A percentile compares a stretch with the other conserved stretches of the same genome.
Evolutionary conservation across 1,284 basidiomycete genomes (phyloP).

Genomic region (Microbotryomycetes sp.): DNA sequence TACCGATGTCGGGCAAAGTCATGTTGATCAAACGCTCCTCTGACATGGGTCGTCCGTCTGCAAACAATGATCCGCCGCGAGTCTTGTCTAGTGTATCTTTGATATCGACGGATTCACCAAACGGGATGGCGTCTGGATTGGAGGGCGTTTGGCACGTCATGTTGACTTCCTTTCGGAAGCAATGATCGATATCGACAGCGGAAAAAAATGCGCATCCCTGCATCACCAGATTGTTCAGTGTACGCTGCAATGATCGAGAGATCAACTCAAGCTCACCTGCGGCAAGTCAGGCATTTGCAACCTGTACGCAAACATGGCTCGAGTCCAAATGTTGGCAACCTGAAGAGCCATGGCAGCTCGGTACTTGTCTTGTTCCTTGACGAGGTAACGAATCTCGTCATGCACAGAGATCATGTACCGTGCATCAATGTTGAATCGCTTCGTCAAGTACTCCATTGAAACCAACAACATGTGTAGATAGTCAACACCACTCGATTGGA

Average conservation of each 20-base stretch:
- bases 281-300: constrained; percentile 94
- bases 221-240: background rate
- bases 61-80: constrained; percentile 54
- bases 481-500: constrained; percentile 96
- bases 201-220: constrained; percentile 77
- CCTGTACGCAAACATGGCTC: constrained; percentile 83
- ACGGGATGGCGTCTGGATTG: constrained; percentile 70
- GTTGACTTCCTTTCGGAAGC: constrained; percentile 91
- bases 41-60: constrained; percentile 54
- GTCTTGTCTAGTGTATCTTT: constrained; percentile 18
- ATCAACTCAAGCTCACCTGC: constrained; percentile 54
- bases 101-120: constrained; percentile 82
- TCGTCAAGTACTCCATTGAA: constrained; percentile 83
- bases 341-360: constrained; percentile 88
- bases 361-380: constrained; percentile 78
- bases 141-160: constrained; percentile 94
- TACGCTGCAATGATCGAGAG: too few relatives aligned
- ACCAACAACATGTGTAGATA: constrained; percentile 95
- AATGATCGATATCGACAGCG: constrained; percentile 85
- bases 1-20: constrained; percentile 11
- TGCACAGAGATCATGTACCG: constrained; percentile 96
- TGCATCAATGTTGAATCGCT: constrained; percentile 76
- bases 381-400: constrained; percentile 92
- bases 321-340: constrained; percentile 93
- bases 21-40: constrained; percentile 31